phyloP scores from a whole-genome alignment of 1,284 basidiomycete species.

The Sanguinoderma infundibulare region DNA sequence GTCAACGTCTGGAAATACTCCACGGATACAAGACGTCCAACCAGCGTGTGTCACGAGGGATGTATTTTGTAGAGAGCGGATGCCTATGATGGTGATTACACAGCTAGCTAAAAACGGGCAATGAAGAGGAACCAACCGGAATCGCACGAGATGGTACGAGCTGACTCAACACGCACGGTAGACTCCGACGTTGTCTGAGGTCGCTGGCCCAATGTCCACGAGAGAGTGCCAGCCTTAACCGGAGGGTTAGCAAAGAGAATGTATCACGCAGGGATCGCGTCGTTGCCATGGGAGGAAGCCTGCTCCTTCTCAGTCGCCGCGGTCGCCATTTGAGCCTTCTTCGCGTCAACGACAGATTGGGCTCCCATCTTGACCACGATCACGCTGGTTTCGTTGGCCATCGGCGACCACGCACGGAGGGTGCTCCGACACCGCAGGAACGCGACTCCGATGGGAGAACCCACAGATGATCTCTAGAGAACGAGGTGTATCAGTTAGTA shows the following conservation, averaged over 20 bases:
- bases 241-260: neutral
- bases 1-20: too few species aligned
- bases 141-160: too few species aligned
- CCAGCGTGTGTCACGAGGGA: too few species aligned
- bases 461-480: constrained; percentile 35
- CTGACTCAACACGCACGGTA: too few species aligned
- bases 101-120: too few species aligned
- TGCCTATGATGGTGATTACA: too few species aligned
- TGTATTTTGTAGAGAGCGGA: too few species aligned
- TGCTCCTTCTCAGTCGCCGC: neutral
- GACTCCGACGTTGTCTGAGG: too few species aligned
- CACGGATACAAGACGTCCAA: too few species aligned
- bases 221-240: neutral
- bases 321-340: constrained; percentile 30
- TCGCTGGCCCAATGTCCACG: too few species aligned
- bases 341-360: constrained; percentile 2
- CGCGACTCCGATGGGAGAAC: constrained; percentile 33
- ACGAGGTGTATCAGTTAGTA: too few species aligned
- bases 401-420: constrained; percentile 31
- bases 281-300: neutral
- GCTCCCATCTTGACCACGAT: constrained; percentile 22
- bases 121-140: too few species aligned
- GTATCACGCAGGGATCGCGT: neutral
- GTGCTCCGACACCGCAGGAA: constrained; percentile 32
- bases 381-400: constrained; percentile 26